Evolutionary conservation across 1,284 basidiomycete species (phyloP), one percentile per base, ranked within the genome.

Genomic region (Athelia sp.): DNA sequence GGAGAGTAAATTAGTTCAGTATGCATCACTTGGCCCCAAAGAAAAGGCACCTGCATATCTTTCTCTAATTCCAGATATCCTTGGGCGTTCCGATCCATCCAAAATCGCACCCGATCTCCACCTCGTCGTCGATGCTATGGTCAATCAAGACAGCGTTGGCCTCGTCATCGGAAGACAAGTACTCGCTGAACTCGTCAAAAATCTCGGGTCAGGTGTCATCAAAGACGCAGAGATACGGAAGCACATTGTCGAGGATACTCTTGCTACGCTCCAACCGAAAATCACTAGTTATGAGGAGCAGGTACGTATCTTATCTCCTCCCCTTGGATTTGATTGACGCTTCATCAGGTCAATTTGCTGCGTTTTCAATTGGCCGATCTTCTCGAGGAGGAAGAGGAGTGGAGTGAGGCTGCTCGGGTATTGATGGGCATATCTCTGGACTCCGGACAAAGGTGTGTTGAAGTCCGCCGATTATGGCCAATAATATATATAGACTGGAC

Each of bases 261-360:
- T 96, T 35, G 71, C 76, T 35, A 78, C 80, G 32, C 72, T 93
- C 19, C 88, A 91, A 60, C 84, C 87, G 1, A 77, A 87, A 50
- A 79, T 84, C 56, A 84, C 84, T 36, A 94, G 90, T 69, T 97
- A 93, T 62, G 96, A 98, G 65, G 94, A 98, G 67, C 93, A 97
- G 77, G 94, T 93, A 61, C 59, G 82, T 66, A 46, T 34, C 35
- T 22, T 45, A 19, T n/a, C 26, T 47, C 32, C n/a, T 31, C 38
- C 42, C 44, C 46, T 26, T 29, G 48, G 34, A 49, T 34, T 51
- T 35, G 52, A 46, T 43, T 43, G 31, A 21, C 58, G 43, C 45
- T 44, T 46, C 3, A 23, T 22, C 63, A 97, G 93, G 84, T 90
- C 6, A 93, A 92, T 51, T 75, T 79, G 3, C 68, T 98, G 51